A percentile compares a stretch with the other conserved stretches of the same genome.
Conservation (phyloP, 1,284 basidiomycete genomes). For the Abortiporus biennis region DNA sequence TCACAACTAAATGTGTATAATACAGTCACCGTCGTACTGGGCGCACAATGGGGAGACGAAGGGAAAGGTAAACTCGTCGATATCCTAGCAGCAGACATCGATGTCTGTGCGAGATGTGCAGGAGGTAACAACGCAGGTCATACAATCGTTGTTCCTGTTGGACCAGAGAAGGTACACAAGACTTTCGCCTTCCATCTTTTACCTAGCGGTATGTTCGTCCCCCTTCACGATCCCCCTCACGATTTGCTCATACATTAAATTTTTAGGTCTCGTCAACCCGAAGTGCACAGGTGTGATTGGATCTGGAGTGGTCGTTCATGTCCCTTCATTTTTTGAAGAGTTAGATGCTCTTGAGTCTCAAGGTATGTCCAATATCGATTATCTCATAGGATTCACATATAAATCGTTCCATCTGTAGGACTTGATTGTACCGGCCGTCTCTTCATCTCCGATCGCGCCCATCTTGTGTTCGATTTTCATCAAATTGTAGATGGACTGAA, state of each 20-base stretch:
- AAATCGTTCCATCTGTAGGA: slow-evolving; percentile 38
- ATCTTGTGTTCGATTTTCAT: slow-evolving; percentile 98
- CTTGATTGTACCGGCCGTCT: slow-evolving; percentile 84
- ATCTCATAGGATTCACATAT: neutral
- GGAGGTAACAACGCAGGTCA: slow-evolving; percentile 99
- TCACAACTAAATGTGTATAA: no score
- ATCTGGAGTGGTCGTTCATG: slow-evolving; percentile 90
- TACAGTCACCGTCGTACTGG: slow-evolving; percentile 73
- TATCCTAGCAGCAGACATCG: slow-evolving; percentile 82
- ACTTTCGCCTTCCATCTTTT: slow-evolving; percentile 96
- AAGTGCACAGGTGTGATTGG: slow-evolving; percentile 87
- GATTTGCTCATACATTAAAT: neutral
- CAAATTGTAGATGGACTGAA: slow-evolving; percentile 99
- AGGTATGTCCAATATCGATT: slow-evolving; percentile 41
- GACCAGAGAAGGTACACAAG: slow-evolving; percentile 58
- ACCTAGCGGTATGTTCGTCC: slow-evolving; percentile 75
- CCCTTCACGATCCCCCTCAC: slow-evolving; percentile 5
- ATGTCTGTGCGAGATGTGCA: slow-evolving; percentile 94
- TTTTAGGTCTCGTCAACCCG: slow-evolving; percentile 83
- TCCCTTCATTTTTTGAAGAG: slow-evolving; percentile 94
- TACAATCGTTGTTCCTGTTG: slow-evolving; percentile 87
- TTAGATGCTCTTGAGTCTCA: slow-evolving; percentile 83
- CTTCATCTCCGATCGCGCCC: slow-evolving; percentile 93
- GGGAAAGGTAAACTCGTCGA: slow-evolving; percentile 97
- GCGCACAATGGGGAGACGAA: slow-evolving; percentile 94